phyloP scores from a whole-genome alignment of 2,329 filamentous ascomycete species.

The Albophoma yamanashiensis region DNA sequence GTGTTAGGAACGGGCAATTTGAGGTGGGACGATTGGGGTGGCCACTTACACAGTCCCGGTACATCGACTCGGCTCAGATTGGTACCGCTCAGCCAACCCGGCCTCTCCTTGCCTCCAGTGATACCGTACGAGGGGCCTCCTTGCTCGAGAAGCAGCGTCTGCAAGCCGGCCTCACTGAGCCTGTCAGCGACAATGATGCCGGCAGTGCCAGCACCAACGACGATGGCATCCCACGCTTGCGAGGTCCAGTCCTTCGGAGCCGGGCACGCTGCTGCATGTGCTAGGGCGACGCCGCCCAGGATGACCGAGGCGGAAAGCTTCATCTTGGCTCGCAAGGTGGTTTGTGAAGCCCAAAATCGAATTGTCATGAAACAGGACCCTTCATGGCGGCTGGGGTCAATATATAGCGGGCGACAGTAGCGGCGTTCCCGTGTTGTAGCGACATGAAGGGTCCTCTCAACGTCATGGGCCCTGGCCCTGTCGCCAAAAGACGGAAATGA shows the following conservation, averaged over 20 bases:
- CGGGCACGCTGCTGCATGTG: not conserved
- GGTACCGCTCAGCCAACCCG: constrained; percentile 35
- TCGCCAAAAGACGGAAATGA: not conserved
- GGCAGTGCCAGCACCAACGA: constrained; percentile 39
- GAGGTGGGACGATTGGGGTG: not conserved
- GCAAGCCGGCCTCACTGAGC: constrained; percentile 39
- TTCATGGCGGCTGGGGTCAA: not conserved
- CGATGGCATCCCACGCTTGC: constrained; percentile 19
- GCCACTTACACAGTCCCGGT: constrained; percentile 32
- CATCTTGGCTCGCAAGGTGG: not conserved
- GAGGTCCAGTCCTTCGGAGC: constrained; percentile 5
- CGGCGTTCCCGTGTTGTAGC: not conserved
- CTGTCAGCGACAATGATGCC: constrained; percentile 41
- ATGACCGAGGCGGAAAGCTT: not conserved
- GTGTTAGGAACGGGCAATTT: not conserved
- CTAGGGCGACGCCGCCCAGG: not conserved
- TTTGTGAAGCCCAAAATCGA: not conserved
- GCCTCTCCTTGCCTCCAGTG: constrained; percentile 34
- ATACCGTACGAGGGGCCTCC: constrained; percentile 38
- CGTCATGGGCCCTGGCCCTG: not conserved
- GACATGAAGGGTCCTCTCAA: not conserved
- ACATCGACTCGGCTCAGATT: constrained; percentile 40
- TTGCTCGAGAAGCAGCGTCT: constrained; percentile 39
- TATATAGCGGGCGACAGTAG: not conserved
- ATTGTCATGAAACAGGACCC: not conserved